Evolutionary conservation across 106 monocot species (phyloP), one percentile per base, ranked within the genome.

Genomic region (Triglochin maritima): DNA sequence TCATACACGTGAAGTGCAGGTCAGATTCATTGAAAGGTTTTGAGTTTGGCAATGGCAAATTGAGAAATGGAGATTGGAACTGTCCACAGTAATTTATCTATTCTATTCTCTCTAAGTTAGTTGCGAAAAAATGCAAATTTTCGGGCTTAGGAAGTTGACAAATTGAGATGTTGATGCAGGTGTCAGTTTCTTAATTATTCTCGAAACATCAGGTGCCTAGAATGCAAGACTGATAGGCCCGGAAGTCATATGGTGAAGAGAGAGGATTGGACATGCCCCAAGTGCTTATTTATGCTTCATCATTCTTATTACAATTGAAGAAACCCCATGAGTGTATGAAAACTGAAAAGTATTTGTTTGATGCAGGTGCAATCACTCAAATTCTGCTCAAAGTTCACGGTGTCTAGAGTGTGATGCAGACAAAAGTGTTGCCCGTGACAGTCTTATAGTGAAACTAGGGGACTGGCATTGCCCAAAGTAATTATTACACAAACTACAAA

Each of bases 381-480:
- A 66, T 42, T 66, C 9, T 17, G 50, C 66, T 42, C 66, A 41
- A 44, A 66, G 43, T 49, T 12, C 42, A 44, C 50, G 66, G 42
- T 66, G 66, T 13, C 74, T 82, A 4, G 73, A 80, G 67, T 94
- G 94, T 73, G 85, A 82, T 74, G 76, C 73, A 66, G 82, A 81
- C 55, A 80, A 87, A 7, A 82, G 8, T 10, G 83, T 73, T 49
- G 70, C 77, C 11, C 44, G 16, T 9, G 14, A 44, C 12, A 44
- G 47, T 12, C 9, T 53, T 46, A 80, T 87, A 79, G 87, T 87
- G 90, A 94, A 90, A 68, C 63, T 59, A 50, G 94, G 94, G 9
- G 94, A 94, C 57, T 94, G 94, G 94, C 84, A 50, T 67, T 94
- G 94, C 57, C 75, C 77, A 60, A 59, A 79, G 94, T 94, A 84